These are phyloP conservation scores for Fimicolochytrium jonesii DNA, from an alignment of 192 early-diverging fungal genomes.

Conservation along the genomic window DNA sequence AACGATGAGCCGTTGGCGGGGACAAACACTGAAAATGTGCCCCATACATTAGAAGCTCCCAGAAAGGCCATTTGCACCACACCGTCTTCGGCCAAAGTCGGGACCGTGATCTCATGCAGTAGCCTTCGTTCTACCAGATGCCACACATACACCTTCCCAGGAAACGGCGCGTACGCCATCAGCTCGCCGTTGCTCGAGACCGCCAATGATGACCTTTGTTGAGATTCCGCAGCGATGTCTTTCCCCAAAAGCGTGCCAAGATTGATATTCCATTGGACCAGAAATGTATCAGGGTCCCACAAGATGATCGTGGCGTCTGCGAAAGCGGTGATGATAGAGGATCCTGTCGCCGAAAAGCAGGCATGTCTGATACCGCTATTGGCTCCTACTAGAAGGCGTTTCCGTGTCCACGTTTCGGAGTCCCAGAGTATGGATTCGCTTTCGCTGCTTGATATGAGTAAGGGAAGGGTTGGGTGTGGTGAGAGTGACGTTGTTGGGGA, in stretches of 20 bases:
- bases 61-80: constrained; percentile 44
- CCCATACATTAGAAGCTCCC: constrained; percentile 30
- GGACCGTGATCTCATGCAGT: constrained; percentile 46
- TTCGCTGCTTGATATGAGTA: constrained; percentile 31
- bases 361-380: constrained; percentile 36
- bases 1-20: too few species aligned
- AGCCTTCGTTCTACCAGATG: constrained; percentile 42
- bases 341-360: constrained; percentile 36
- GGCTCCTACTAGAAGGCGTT: constrained; percentile 36
- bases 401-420: constrained; percentile 46
- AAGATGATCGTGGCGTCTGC: constrained; percentile 43
- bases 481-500: constrained; percentile 24
- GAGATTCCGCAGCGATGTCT: constrained; percentile 1
- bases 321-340: constrained; percentile 37
- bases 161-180: constrained; percentile 30
- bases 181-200: constrained; percentile 33
- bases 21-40: too few species aligned
- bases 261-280: constrained; percentile 38
- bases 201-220: constrained; percentile 1
- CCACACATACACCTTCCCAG: constrained; percentile 46
- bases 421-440: constrained; percentile 50
- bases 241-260: constrained; percentile 17
- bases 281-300: constrained; percentile 42
- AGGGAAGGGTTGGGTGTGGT: constrained; percentile 35
- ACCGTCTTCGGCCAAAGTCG: constrained; percentile 27